These are phyloP conservation scores for Cyberlindnera xishuangbannaensis DNA, from an alignment of 805 yeast genomes.

Conservation along the genomic window DNA sequence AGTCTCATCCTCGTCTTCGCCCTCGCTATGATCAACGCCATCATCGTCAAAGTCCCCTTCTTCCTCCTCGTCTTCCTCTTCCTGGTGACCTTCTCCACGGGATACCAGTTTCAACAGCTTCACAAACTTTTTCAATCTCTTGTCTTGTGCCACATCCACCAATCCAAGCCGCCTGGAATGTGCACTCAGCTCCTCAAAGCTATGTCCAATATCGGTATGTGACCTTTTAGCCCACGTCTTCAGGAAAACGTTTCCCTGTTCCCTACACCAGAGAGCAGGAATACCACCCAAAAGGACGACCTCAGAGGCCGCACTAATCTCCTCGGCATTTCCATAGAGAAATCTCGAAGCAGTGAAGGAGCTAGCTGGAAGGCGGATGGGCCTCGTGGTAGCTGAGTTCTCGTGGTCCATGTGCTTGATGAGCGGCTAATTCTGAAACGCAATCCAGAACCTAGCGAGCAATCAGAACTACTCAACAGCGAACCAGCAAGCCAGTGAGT, in stretches of 20 bases:
- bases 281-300: slow-evolving; percentile 50
- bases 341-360: slow-evolving; percentile 62
- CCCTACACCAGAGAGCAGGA: slow-evolving; percentile 51
- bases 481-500: too few species aligned
- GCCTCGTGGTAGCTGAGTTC: not conserved
- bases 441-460: too few species aligned
- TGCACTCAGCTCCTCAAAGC: slow-evolving; percentile 4
- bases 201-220: slow-evolving; percentile 3
- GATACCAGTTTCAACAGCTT: slow-evolving; percentile 7
- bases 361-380: slow-evolving; percentile 6
- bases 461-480: too few species aligned
- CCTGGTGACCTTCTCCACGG: slow-evolving; percentile 4
- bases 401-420: too few species aligned
- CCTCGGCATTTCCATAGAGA: slow-evolving; percentile 42
- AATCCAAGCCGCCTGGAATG: slow-evolving; percentile 6
- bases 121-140: slow-evolving; percentile 2
- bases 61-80: too few species aligned
- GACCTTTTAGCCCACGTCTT: slow-evolving; percentile 13
- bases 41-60: too few species aligned
- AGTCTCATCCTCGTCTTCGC: slow-evolving; percentile 2
- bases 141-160: slow-evolving; percentile 3
- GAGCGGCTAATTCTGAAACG: too few species aligned
- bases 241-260: slow-evolving; percentile 27
- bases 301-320: slow-evolving; percentile 43
- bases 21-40: slow-evolving; percentile 4